Evolutionary conservation across 2,329 filamentous ascomycete genomes (phyloP), one percentile per base, ranked within the genome.

Genomic region (Chaetomiaceae sp.): DNA sequence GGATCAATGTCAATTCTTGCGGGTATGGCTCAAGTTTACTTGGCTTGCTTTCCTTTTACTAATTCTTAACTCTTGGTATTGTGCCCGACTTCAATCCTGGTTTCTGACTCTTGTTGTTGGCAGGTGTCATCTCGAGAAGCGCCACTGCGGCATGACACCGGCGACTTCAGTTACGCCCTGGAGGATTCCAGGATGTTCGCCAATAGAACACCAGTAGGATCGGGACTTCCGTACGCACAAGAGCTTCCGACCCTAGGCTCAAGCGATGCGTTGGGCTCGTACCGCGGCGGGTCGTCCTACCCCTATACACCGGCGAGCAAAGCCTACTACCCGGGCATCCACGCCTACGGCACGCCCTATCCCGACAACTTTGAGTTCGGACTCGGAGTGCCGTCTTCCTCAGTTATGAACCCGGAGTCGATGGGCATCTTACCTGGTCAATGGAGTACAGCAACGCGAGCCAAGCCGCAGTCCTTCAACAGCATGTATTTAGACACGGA

Each of bases 1-100:
- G 23, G 80, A 85, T 20, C 74, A 78, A 5, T 96, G 92, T 67
- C 81, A 85, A 53, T 96, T 95, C 65, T 75, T 95, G 58, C 80
- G 92, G 70, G 92, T 95, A 76, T 37, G 59, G n/a, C n/a, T n/a
- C n/a, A n/a, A n/a, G n/a, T n/a, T n/a, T n/a, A n/a, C n/a, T n/a
- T n/a, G n/a, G n/a, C n/a, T n/a, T n/a, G n/a, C n/a, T n/a, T n/a
- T n/a, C n/a, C n/a, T n/a, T n/a, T n/a, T n/a, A n/a, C n/a, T n/a
- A n/a, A n/a, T n/a, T n/a, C n/a, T n/a, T n/a, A n/a, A n/a, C n/a
- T n/a, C n/a, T n/a, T n/a, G n/a, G n/a, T n/a, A n/a, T n/a, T n/a
- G n/a, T n/a, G n/a, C n/a, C n/a, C n/a, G 25, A 9, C 25, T 27
- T 27, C 25, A 9, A 27, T 49, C 34, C 37, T 48, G 7, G n/a